phyloP scores from a whole-genome alignment of 2,329 filamentous ascomycete species.

The Penicillium rolfsii region DNA sequence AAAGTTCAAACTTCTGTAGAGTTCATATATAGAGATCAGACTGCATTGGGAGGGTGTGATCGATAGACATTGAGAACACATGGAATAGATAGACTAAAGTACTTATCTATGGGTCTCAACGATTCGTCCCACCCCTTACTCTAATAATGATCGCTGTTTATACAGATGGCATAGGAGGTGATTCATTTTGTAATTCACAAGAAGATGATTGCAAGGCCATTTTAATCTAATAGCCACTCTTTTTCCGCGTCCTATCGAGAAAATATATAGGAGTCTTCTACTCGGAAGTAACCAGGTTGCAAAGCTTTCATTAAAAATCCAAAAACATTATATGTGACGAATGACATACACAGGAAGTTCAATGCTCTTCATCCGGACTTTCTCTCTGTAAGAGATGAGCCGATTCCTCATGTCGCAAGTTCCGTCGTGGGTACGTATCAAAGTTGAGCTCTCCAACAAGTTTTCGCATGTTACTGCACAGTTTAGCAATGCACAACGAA shows the following conservation, averaged over 20 bases:
- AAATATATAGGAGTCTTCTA: neutral
- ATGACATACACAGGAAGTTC: neutral
- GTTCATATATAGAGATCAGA: neutral
- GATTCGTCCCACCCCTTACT: too few relatives aligned
- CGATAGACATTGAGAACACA: neutral
- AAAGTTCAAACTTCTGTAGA: conserved; percentile 41
- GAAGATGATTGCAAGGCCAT: too few relatives aligned
- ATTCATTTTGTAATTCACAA: too few relatives aligned
- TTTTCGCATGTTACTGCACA: conserved; percentile 32
- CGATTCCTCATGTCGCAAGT: conserved; percentile 12
- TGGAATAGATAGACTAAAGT: neutral
- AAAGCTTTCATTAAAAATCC: neutral
- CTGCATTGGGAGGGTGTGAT: neutral
- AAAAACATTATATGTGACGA: neutral
- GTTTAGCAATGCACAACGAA: conserved; percentile 11
- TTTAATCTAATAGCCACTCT: too few relatives aligned
- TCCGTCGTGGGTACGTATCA: conserved; percentile 22
- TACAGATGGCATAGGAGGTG: neutral
- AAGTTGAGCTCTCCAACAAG: conserved; percentile 41
- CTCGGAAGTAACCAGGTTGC: neutral
- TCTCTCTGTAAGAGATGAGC: conserved; percentile 8
- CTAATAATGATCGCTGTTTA: neutral
- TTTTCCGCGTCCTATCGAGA: too few relatives aligned
- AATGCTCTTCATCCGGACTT: neutral
- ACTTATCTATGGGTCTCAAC: too few relatives aligned